Base-by-base conservation (phyloP, 148 eudicot species). In the Vaccinium myrtillus region DNA sequence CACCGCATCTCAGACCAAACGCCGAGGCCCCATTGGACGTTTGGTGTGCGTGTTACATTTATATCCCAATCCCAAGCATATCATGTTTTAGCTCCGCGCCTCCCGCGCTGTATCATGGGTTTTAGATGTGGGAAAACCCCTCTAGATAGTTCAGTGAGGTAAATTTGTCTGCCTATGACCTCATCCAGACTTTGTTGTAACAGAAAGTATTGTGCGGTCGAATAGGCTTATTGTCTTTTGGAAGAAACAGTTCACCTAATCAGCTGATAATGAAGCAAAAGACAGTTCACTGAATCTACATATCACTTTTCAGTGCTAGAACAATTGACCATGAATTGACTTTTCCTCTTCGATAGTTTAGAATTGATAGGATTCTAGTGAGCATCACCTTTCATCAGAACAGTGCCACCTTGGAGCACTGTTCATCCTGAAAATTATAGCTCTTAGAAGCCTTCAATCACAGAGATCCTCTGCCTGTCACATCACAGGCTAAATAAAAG, bases 351-450 rank as follows among this genome's bases (percentile, higher is more conserved):
- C 16, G 12, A 21, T 49, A 21, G 13, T 76, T 76, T 76, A 48
- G n/a, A 50, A 21, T 9, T 10, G 27, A 76, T 49, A 4, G 46
- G 18, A 43, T 36, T 39, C n/a, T 73, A 16, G 8, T 32, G 11
- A 74, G 43, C 39, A 19, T 36, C 23, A 18, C 77, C 77, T 39
- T 73, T 19, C 78, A 48, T 46, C 25, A 54, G n/a, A 75, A 75
- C 25, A 75, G 12, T 75, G 78, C 55, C 78, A 11, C 78, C 77
- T 75, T 43, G 16, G 50, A 73, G 2, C 75, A 71, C 75, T 30
- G 21, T 4, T 71, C 43, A 14, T 46, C 75, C 1, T 14, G 75
- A 18, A 73, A 36, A 4, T 18, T 39, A 75, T 43, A 18, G 1
- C 19, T 49, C 14, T 48, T 77, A 49, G 58, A 77, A 48, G 79